Evolutionary conservation across 495 filamentous ascomycete genomes (phyloP).

Genomic region (Neurospora sp.): DNA sequence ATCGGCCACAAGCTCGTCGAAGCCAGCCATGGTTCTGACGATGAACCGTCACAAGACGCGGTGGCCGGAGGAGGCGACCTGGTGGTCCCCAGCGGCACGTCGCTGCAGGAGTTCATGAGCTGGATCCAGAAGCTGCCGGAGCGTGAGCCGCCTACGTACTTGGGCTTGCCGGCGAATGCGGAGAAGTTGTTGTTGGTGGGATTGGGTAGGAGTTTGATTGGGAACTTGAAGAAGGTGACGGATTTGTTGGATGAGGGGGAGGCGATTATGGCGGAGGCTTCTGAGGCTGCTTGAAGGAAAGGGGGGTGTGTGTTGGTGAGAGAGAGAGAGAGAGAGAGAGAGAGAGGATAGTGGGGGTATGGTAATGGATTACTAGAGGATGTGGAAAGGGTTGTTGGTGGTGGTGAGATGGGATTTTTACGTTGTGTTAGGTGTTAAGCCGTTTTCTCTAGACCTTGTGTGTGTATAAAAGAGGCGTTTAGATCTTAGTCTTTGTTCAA

Average conservation of each 20-base stretch:
- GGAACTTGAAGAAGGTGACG: constrained; percentile 72
- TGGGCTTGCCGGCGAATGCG: constrained; percentile 92
- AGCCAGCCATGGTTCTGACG: constrained; percentile 22
- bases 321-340: background rate
- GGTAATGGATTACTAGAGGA: background rate
- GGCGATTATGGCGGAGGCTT: constrained; percentile 65
- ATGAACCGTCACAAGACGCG: constrained; percentile 8
- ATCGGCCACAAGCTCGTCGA: constrained; percentile 76
- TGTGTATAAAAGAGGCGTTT: background rate
- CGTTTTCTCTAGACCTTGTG: background rate
- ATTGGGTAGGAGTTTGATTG: constrained; percentile 76
- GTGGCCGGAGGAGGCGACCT: constrained; percentile 41
- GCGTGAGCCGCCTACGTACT: constrained; percentile 89
- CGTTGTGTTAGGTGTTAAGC: background rate
- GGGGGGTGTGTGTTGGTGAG: background rate
- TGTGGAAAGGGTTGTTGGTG: background rate
- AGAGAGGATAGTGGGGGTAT: background rate
- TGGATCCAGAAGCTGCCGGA: constrained; percentile 93
- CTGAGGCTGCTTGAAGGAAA: background rate
- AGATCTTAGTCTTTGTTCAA: background rate
- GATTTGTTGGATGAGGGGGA: constrained; percentile 89
- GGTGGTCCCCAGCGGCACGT: constrained; percentile 66
- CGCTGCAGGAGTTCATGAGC: constrained; percentile 73
- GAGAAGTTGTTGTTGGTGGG: constrained; percentile 92
- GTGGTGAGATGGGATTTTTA: background rate